phyloP scores from a whole-genome alignment of 768 basidiomycete species.

The Psilocybe azurescens region DNA sequence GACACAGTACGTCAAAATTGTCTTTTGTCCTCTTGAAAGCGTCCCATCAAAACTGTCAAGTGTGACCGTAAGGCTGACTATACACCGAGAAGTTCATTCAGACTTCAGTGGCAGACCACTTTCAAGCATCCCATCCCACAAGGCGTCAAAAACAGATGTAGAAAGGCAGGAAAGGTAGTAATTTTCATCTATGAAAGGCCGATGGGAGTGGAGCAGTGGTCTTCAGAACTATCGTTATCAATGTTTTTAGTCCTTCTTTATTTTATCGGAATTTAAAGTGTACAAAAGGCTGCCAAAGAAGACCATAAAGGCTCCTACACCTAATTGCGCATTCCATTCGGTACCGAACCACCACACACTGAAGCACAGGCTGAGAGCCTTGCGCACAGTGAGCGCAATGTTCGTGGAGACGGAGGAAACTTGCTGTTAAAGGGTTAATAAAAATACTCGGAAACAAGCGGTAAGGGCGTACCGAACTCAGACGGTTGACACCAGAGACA shows the following conservation, averaged over 20 bases:
- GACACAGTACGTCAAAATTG: no score
- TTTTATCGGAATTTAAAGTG: slow-evolving; percentile 34
- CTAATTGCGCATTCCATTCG: slow-evolving; percentile 70
- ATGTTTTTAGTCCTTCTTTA: slow-evolving; percentile 23
- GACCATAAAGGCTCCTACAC: slow-evolving; percentile 74
- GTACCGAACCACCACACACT: slow-evolving; percentile 87
- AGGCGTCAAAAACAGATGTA: no score
- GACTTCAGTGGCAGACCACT: no score
- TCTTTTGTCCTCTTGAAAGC: no score
- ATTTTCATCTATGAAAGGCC: no score
- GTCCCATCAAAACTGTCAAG: no score
- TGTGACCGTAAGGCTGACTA: no score
- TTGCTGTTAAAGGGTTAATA: slow-evolving; percentile 43
- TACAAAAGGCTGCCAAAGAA: slow-evolving; percentile 72
- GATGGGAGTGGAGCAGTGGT: no score
- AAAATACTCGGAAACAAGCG: slow-evolving; percentile 3
- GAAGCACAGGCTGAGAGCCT: slow-evolving; percentile 79
- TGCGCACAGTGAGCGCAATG: slow-evolving; percentile 78
- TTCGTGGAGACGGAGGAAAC: slow-evolving; percentile 85
- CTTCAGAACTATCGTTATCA: no score
- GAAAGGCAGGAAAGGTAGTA: no score
- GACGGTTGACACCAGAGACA: slow-evolving; percentile 79
- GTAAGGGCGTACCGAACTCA: slow-evolving; percentile 69
- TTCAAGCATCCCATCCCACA: no score
- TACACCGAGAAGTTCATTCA: no score